Percentiles rank a stretch among this genome's conserved stretches.
Conservation (phyloP, 2,329 filamentous ascomycete species). For the Penicillium hesseltinei region DNA sequence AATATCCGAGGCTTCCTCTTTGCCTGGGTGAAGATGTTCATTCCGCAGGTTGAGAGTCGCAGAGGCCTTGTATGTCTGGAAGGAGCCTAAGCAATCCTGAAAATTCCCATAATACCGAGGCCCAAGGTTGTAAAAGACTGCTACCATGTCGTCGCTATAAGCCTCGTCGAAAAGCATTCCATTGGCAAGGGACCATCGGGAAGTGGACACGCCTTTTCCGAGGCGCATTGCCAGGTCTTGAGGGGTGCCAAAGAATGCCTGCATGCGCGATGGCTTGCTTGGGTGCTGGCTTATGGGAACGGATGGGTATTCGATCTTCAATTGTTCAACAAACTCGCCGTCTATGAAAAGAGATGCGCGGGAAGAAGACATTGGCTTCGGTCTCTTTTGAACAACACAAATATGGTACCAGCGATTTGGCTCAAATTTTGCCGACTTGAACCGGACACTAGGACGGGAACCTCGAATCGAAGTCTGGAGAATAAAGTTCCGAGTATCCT, state of each 20-base stretch:
- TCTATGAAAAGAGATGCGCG: slow-evolving; percentile 88
- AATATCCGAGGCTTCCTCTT: slow-evolving; percentile 88
- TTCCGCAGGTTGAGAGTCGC: slow-evolving; percentile 87
- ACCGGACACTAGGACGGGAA: slow-evolving; percentile 82
- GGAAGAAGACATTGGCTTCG: slow-evolving; percentile 70
- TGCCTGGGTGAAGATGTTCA: slow-evolving; percentile 83
- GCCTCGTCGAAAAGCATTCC: slow-evolving; percentile 85
- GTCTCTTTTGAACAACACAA: slow-evolving; percentile 77
- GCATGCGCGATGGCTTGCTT: slow-evolving; percentile 60
- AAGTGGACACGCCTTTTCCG: slow-evolving; percentile 69
- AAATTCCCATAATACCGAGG: slow-evolving; percentile 93
- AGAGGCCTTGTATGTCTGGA: slow-evolving; percentile 94
- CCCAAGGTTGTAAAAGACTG: slow-evolving; percentile 86
- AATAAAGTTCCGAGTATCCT: slow-evolving; percentile 90
- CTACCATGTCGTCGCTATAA: slow-evolving; percentile 85
- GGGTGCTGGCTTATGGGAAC: slow-evolving; percentile 63
- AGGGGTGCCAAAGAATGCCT: slow-evolving; percentile 91
- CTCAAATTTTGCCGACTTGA: slow-evolving; percentile 77
- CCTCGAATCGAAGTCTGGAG: slow-evolving; percentile 91
- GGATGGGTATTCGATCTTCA: slow-evolving; percentile 85
- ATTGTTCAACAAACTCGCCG: slow-evolving; percentile 89
- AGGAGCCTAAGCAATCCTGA: slow-evolving; percentile 91
- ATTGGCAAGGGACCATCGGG: slow-evolving; percentile 85
- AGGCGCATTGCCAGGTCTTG: slow-evolving; percentile 76
- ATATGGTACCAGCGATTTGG: slow-evolving; percentile 89